Conservation (phyloP, 1,139 yeast species). For the Debaryomyces udenii region DNA sequence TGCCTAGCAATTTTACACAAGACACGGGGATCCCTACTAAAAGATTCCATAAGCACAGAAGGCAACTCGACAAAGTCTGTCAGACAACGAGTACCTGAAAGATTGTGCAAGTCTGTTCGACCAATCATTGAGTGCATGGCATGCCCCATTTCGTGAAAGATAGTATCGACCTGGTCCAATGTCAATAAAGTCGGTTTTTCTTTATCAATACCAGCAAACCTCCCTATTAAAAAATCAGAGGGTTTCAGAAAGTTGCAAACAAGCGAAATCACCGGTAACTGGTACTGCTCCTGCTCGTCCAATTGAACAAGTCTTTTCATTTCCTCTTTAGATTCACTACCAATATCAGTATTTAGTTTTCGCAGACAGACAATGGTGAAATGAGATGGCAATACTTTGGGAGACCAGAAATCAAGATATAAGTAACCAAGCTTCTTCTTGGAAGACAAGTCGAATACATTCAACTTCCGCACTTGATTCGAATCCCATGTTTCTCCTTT, state of each 20-base stretch:
- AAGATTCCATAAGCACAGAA: conserved; percentile 91
- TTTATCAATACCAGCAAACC: conserved; percentile 31
- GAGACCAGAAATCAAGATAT: conserved; percentile 51
- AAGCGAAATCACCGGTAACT: conserved; percentile 85
- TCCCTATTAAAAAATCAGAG: conserved; percentile 21
- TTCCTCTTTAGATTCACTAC: conserved; percentile 28
- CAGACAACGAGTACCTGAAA: conserved; percentile 92
- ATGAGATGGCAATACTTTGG: conserved; percentile 76
- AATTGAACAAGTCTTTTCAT: conserved; percentile 54
- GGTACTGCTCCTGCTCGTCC: conserved; percentile 57
- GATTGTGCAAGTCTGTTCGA: conserved; percentile 83
- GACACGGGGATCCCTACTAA: conserved; percentile 81
- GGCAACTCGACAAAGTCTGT: conserved; percentile 98
- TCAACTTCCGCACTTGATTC: conserved; percentile 79
- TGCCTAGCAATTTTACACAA: conserved; percentile 74
- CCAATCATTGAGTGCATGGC: conserved; percentile 99
- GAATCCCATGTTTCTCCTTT: conserved; percentile 86
- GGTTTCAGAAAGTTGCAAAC: conserved; percentile 78
- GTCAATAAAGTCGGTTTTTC: conserved; percentile 53
- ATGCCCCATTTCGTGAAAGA: conserved; percentile 99
- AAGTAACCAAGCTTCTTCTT: conserved; percentile 39
- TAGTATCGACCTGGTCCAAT: conserved; percentile 83
- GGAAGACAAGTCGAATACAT: conserved; percentile 50
- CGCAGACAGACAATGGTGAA: conserved; percentile 96
- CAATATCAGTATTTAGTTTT: conserved; percentile 35